These are phyloP conservation scores for Mortierella claussenii DNA, from an alignment of 192 early-diverging fungal species.

Conservation along the genomic window DNA sequence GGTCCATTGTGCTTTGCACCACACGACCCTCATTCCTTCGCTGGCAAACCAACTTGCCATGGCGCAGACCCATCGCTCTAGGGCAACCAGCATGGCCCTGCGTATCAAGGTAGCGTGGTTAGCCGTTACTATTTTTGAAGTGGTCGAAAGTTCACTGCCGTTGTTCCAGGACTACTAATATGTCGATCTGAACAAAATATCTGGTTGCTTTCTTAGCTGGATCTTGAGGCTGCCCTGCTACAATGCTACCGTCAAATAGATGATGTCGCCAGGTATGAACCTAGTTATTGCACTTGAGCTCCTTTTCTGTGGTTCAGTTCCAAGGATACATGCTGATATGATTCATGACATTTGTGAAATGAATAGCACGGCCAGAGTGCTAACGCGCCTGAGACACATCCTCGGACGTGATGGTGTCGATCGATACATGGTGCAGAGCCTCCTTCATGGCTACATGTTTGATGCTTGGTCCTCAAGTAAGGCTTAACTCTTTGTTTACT, in stretches of 20 bases:
- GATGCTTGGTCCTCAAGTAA: constrained; percentile 42
- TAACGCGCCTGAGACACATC: constrained; percentile 7
- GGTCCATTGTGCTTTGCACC: too few relatives aligned
- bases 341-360: too few relatives aligned
- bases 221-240: constrained; percentile 42
- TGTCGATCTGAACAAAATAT: too few relatives aligned
- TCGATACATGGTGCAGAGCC: neutral
- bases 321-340: too few relatives aligned
- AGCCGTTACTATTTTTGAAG: neutral
- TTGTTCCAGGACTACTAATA: neutral
- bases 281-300: too few relatives aligned
- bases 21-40: neutral
- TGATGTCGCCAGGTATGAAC: too few relatives aligned
- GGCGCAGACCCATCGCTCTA: constrained; percentile 34
- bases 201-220: constrained; percentile 10
- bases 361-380: neutral
- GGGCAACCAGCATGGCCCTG: constrained; percentile 21
- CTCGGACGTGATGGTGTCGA: constrained; percentile 1
- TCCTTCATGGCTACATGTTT: constrained; percentile 46
- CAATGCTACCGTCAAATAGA: too few relatives aligned
- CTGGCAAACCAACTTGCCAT: constrained; percentile 1
- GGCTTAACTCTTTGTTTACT: too few relatives aligned
- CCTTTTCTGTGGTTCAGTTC: too few relatives aligned
- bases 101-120: constrained; percentile 28
- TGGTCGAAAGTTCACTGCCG: neutral